Evolutionary conservation across 2,329 filamentous ascomycete genomes (phyloP), one percentile per base, ranked within the genome.

Genomic region (Pyrenochaeta sp.): DNA sequence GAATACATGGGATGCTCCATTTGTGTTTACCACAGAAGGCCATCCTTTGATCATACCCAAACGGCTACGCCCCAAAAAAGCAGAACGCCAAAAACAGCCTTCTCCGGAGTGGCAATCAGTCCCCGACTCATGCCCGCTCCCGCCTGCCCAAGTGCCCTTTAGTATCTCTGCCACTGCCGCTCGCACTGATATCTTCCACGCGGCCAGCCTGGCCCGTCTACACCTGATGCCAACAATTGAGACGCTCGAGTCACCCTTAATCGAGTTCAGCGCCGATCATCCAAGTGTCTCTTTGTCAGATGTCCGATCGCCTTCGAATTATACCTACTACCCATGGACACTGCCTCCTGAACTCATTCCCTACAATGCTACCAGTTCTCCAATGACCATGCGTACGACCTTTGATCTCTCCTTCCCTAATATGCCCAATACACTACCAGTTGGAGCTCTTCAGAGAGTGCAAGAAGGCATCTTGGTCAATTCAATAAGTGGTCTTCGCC

Each of bases 1-100:
- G 28, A 97, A 97, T 71, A 86, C 84, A 14, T 75, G 95, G 26
- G 94, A 97, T 70, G 85, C 86, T 0, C 85, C 92, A 0, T 95
- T 88, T 68, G 93, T 99, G 10, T 97, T 99, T 68, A 94, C 89
- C 0, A 99, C 94, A 0, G 94, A 99, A 72, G 94, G 93, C 0
- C 94, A 99, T 70, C 94, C 94, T 3, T 77, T 99, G 30, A 80
- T 97, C 28, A 87, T 99, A 38, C 92, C 92, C 1, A 68, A 68
- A 39, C 60, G 61, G 1, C 48, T 72, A 6, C 63, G 70, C 13
- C 47, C 57, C n/a, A 21, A 44, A 7, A 53, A 51, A n/a, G 31
- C 29, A 9, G 26, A 35, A 10, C 39, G 22, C 26, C 32, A 41
- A 13, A 39, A 23, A 2, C 21, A 19, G 34, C 4, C 31, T 17